Evolutionary conservation across 495 filamentous ascomycete species (phyloP), one percentile per base, ranked within the genome.

Genomic region (Daldinia decipiens): DNA sequence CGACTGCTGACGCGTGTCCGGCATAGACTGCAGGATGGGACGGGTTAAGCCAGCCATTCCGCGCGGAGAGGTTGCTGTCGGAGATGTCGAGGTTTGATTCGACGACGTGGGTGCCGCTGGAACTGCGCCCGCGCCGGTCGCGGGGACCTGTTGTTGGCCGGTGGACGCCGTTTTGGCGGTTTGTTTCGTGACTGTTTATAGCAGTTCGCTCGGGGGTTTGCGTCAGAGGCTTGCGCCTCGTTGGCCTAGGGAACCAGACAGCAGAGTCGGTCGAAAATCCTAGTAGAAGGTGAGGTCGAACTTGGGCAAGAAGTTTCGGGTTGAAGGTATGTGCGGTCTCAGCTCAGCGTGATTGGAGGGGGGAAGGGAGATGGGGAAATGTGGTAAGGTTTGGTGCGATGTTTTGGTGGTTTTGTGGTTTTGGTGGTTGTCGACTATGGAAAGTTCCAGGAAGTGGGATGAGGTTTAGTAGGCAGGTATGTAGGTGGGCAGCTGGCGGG

Each of bases 1-100:
- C 74, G 90, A 93, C 85, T 99, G 95, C 78, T 91, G 88, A 69
- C 95, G 92, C 74, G 90, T 90, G 80, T 93, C 91, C 13, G 92
- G 92, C 82, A 94, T 89, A 63, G 91, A 89, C 82, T 92, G 90
- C 90, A 94, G 89, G 67, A 85, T 90, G 77, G 83, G 81, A 64
- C 83, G 78, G 64, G 82, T 82, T 52, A 83, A 68, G 63, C 82
- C 80, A 57, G 75, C 79, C 81, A 70, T 79, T 75, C 45, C 81
- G 79, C 65, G 80, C 2, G 71, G 72, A 53, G 72, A 60, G 15
- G 47, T 62, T 8, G 69, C 11, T 69, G 58, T 61, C 31, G 72
- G 59, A 19, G 67, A 59, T 15, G 68, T 31, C 19, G 70, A 26
- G 29, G 59, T 70, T 55, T 69, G 74, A 59, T 70, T 78, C 53